These are phyloP conservation scores for Zygoascus biomembranicola DNA, from an alignment of 805 yeast genomes.

Conservation along the genomic window DNA sequence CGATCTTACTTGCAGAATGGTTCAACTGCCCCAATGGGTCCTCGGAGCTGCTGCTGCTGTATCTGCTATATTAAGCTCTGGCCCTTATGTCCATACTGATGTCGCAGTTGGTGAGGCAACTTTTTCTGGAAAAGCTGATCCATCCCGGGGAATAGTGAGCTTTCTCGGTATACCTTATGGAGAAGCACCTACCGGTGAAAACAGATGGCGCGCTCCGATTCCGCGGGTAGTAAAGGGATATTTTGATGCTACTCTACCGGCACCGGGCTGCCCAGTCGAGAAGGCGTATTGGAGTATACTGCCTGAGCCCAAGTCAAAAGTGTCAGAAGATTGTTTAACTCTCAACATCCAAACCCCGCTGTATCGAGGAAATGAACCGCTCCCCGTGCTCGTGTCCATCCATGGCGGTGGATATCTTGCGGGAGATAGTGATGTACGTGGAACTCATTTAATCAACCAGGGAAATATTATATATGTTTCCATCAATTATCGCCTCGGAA, in stretches of 20 bases:
- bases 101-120: not conserved
- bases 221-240: not conserved
- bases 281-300: not conserved
- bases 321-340: constrained; percentile 7
- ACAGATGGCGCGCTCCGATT: constrained; percentile 9
- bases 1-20: too few relatives aligned
- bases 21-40: not conserved
- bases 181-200: constrained; percentile 8
- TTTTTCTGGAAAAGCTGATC: not conserved
- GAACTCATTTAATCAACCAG: constrained; percentile 13
- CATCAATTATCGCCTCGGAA: constrained; percentile 29
- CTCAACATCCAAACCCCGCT: constrained; percentile 5
- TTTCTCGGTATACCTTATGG: constrained; percentile 10
- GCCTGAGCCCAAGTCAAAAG: not conserved
- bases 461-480: constrained; percentile 20
- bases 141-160: not conserved
- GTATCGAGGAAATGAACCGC: not conserved
- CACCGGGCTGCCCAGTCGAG: constrained; percentile 3
- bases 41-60: not conserved
- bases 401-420: constrained; percentile 30
- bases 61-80: not conserved
- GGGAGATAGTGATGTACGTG: constrained; percentile 20
- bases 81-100: not conserved
- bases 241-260: constrained; percentile 5
- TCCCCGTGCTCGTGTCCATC: constrained; percentile 27